Evolutionary conservation across 352 stramenopile genomes (phyloP).

Genomic region (Globisporangium solare): DNA sequence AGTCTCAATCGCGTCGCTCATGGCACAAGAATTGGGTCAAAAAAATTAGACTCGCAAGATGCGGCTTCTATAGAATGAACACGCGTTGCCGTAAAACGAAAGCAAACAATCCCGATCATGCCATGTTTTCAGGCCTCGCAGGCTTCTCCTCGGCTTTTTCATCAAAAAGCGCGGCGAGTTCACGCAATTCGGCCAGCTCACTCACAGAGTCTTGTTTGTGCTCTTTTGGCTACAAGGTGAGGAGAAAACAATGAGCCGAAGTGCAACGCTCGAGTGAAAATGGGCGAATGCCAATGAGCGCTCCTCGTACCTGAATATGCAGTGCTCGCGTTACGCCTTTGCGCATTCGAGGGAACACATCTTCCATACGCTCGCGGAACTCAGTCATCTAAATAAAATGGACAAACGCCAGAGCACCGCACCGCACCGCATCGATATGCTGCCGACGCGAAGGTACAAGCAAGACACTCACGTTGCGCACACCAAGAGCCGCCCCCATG

Average conservation of each 20-base stretch:
- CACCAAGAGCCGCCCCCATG: slow-evolving; percentile 26
- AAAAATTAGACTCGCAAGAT: too few relatives aligned
- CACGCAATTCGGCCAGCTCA: slow-evolving; percentile 22
- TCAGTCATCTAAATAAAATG: slow-evolving; percentile 17
- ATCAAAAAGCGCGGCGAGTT: slow-evolving; percentile 22
- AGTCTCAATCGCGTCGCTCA: too few relatives aligned
- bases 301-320: slow-evolving; percentile 18
- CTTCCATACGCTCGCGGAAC: slow-evolving; percentile 38
- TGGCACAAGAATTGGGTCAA: too few relatives aligned
- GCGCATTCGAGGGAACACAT: slow-evolving; percentile 18
- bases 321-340: slow-evolving; percentile 14
- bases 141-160: slow-evolving; percentile 6
- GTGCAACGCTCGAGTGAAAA: not conserved
- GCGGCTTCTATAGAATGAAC: too few relatives aligned
- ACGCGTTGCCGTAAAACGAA: not conserved
- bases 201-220: slow-evolving; percentile 10
- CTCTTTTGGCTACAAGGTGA: not conserved
- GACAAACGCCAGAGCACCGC: not conserved
- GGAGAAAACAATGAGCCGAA: not conserved
- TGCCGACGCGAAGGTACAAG: too few relatives aligned
- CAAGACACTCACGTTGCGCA: slow-evolving; percentile 30
- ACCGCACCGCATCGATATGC: too few relatives aligned
- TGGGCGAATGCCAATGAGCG: not conserved
- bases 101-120: not conserved
- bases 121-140: not conserved